phyloP scores from a whole-genome alignment of 441 rosid genomes.

The Macaranga tanarius region DNA sequence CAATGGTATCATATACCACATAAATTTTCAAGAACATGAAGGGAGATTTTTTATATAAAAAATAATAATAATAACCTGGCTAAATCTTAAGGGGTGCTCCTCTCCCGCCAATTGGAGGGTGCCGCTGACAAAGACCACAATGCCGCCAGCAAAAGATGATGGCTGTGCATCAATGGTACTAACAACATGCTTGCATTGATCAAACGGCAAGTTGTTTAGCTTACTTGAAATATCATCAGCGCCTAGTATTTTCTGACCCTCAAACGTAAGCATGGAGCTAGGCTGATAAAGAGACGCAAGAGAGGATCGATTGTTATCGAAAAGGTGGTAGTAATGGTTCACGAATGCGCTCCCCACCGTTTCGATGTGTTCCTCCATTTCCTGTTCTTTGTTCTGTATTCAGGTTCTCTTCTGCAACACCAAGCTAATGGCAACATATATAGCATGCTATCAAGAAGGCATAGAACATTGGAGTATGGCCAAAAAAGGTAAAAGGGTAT shows the following conservation, averaged over 20 bases:
- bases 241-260: conserved; percentile 64
- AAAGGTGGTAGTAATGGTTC: conserved; percentile 68
- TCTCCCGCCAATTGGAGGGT: conserved; percentile 67
- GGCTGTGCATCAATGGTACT: conserved; percentile 80
- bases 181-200: conserved; percentile 56
- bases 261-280: conserved; percentile 69
- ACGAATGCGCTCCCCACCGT: conserved; percentile 73
- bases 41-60: not conserved
- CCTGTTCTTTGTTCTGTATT: conserved; percentile 2
- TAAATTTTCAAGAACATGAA: not conserved
- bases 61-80: conserved; percentile 51
- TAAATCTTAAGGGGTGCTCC: conserved; percentile 65
- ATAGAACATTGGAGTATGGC: not conserved
- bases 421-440: not conserved
- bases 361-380: conserved; percentile 65
- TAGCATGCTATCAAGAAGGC: not conserved
- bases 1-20: not conserved
- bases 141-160: conserved; percentile 54
- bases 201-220: conserved; percentile 63
- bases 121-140: conserved; percentile 78
- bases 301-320: conserved; percentile 57
- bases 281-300: conserved; percentile 59
- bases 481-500: not conserved
- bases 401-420: conserved; percentile 15
- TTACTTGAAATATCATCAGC: conserved; percentile 50